Evolutionary conservation across 73 alveolate genomes (phyloP).

Genomic region (Uronychia binucleata): DNA sequence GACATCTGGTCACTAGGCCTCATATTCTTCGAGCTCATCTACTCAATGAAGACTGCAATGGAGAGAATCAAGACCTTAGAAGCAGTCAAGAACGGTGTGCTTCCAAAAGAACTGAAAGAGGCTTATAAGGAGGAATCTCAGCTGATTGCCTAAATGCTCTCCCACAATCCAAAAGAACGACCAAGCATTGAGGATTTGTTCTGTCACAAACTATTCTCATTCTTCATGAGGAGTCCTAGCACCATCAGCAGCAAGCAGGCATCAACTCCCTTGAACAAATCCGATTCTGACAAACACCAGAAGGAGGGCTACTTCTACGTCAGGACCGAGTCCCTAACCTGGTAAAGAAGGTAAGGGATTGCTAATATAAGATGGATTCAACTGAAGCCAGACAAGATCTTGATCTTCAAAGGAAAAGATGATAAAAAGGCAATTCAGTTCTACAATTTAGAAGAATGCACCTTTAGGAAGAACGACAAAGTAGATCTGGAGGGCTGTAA

Average conservation of each 20-base stretch:
- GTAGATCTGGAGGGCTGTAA: background rate
- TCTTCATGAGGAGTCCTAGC: background rate
- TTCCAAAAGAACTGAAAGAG: slow-evolving; percentile 21
- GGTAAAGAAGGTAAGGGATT: no score
- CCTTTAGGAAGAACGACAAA: background rate
- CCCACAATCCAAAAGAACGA: background rate
- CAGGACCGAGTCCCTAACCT: background rate
- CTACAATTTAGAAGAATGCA: background rate
- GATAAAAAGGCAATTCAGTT: background rate
- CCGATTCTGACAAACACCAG: no score
- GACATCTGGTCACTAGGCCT: slow-evolving; percentile 36
- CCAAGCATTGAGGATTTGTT: background rate
- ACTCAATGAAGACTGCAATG: slow-evolving; percentile 22
- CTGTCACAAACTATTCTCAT: background rate
- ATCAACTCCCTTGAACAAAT: background rate
- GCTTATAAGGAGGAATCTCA: background rate
- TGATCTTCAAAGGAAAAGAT: background rate
- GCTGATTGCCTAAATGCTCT: background rate
- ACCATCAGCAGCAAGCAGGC: background rate
- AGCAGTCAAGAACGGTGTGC: slow-evolving; percentile 24
- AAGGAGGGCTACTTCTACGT: background rate
- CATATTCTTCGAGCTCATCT: slow-evolving; percentile 18
- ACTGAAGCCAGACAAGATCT: background rate
- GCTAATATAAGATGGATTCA: background rate
- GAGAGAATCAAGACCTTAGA: slow-evolving; percentile 9